These are phyloP conservation scores for Quercus variabilis DNA, from an alignment of 306 rosid species.

Conservation along the genomic window DNA sequence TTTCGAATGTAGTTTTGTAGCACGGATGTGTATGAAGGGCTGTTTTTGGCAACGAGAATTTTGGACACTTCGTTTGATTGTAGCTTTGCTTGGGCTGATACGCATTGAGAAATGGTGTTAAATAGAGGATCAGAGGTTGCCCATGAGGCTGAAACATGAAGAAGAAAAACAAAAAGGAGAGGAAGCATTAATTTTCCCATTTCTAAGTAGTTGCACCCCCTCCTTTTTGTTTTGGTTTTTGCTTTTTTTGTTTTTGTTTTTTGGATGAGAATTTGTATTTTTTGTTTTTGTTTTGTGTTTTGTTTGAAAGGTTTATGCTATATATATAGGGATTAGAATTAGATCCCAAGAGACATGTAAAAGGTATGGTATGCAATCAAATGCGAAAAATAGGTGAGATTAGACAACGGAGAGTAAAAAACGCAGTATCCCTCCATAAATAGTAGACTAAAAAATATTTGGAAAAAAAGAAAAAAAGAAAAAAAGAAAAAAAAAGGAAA, in stretches of 20 bases:
- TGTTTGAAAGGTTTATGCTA: no score
- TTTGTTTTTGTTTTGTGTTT: neutral
- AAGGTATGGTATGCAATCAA: no score
- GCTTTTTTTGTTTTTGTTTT: neutral
- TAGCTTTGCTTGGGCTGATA: constrained; percentile 23
- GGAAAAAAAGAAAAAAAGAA: no score
- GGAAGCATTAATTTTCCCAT: neutral
- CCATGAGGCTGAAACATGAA: constrained; percentile 15
- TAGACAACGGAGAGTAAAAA: no score
- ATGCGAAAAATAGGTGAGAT: no score
- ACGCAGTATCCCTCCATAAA: no score
- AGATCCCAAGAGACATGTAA: no score
- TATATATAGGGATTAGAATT: no score
- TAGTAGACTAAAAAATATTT: no score
- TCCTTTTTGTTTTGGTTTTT: neutral
- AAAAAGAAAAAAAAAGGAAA: no score
- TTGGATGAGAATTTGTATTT: neutral
- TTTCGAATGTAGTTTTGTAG: constrained; percentile 36
- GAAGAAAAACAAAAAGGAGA: constrained; percentile 12
- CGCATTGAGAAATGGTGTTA: constrained; percentile 33
- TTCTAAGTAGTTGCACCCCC: neutral
- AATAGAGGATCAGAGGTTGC: constrained; percentile 12
- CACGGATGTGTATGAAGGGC: constrained; percentile 31
- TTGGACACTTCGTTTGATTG: constrained; percentile 18
- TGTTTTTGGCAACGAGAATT: constrained; percentile 29